These are phyloP conservation scores for Fragilariopsis cylindrus DNA, from an alignment of 108 stramenopile genomes.

Conservation along the genomic window DNA sequence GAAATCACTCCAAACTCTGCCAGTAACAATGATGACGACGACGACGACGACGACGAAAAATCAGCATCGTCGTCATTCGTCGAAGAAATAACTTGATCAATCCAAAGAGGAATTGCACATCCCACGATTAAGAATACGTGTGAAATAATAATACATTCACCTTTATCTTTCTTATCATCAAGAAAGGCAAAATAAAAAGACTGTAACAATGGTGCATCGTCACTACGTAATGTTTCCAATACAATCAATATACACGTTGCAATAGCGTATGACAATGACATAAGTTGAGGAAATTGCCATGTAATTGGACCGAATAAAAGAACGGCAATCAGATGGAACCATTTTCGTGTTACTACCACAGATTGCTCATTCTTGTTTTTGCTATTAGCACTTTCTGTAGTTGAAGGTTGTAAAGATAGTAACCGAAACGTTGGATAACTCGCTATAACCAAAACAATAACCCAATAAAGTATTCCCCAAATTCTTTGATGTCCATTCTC, in stretches of 20 bases:
- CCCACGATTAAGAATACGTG: conserved; percentile 77
- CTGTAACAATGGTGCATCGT: conserved; percentile 22
- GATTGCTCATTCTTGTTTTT: background rate
- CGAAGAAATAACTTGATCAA: conserved; percentile 28
- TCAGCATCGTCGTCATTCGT: conserved; percentile 2
- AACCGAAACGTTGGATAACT: conserved; percentile 13
- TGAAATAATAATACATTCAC: conserved; percentile 63
- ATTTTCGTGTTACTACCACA: conserved; percentile 69
- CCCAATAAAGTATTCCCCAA: conserved; percentile 31
- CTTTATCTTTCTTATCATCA: conserved; percentile 49
- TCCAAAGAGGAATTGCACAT: conserved; percentile 77
- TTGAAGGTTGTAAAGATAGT: background rate
- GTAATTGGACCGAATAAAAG: conserved; percentile 70
- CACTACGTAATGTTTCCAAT: conserved; percentile 58
- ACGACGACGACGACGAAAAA: background rate
- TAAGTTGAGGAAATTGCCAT: conserved; percentile 56
- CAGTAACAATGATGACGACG: conserved; percentile 12
- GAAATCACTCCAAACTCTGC: conserved; percentile 61
- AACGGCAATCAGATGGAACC: conserved; percentile 79
- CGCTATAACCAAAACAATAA: conserved; percentile 8
- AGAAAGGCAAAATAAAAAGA: conserved; percentile 40
- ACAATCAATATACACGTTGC: conserved; percentile 59
- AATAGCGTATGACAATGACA: conserved; percentile 76
- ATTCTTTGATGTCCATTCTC: conserved; percentile 17
- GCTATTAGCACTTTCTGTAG: background rate